Base-by-base conservation (phyloP, 345 rosid genomes). In the Pseudoturritis turrita region DNA sequence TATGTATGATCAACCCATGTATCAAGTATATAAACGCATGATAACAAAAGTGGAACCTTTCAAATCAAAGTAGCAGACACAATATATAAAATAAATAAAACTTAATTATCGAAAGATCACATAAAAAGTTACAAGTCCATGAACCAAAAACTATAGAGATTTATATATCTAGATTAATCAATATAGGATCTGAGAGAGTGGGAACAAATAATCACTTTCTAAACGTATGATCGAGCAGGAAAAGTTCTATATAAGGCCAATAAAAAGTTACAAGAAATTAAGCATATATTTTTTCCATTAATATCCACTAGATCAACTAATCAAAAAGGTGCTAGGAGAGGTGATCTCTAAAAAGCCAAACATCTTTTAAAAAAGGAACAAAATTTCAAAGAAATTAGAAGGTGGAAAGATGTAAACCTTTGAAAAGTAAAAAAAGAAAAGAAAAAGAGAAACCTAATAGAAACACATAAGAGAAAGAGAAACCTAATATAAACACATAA, bases 121-220 rank as follows among this genome's bases (percentile, higher is more conserved):
- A 69, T 28, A 53, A 60, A 10, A 49, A 31, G 62, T 72, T 43
- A 43, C 57, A 62, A 44, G 56, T 54, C 18, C 62, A 63, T 15
- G 56, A 63, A 33, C 54, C 49, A 43, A 50, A 71, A 71, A 10
- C 19, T 52, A 51, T 19, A 21, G 76, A 72, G 47, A 41, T 11
- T 6, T 41, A n/a, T 62, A 72, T 10, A 66, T 39, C 7, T 19
- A 51, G 25, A 15, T 33, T 36, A 29, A 23, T 75, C 69, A 60
- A 25, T 21, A 29, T 26, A 44, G 17, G 73, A 75, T 44, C 10
- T 58, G 68, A 61, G 74, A 51, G 73, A 61, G 50, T 68, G 43
- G 7, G 52, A 75, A 75, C 74, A 75, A 67, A 54, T 31, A 31
- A 69, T 45, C 25, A 69, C 74, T 75, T 75, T 69, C 44, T 54